These are phyloP conservation scores for Pyrenula aspistea DNA, from an alignment of 495 filamentous ascomycete species.

Conservation along the genomic window DNA sequence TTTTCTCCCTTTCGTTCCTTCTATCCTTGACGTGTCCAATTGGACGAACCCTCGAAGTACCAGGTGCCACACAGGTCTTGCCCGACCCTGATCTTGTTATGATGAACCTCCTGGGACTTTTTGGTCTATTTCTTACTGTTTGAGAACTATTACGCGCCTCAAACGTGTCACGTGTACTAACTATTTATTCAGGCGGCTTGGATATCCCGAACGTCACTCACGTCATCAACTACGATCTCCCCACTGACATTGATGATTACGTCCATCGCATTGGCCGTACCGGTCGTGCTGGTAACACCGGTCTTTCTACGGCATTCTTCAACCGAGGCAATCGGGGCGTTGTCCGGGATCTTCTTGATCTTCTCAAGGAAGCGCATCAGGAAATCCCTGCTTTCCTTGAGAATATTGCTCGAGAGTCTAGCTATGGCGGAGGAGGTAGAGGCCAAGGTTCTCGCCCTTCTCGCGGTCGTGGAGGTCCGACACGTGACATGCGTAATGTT, in stretches of 20 bases:
- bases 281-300: slow-evolving; percentile 97
- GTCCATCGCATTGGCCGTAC: slow-evolving; percentile 99
- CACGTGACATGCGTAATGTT: slow-evolving; percentile 67
- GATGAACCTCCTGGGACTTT: no score
- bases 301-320: slow-evolving; percentile 97
- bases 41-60: neutral
- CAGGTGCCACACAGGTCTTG: neutral
- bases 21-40: slow-evolving; percentile 1
- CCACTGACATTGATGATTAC: slow-evolving; percentile 98
- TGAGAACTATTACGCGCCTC: no score
- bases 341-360: slow-evolving; percentile 85
- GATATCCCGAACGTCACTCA: slow-evolving; percentile 98
- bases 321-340: slow-evolving; percentile 98
- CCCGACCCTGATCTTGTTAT: no score
- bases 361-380: slow-evolving; percentile 96
- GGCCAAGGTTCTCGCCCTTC: no score
- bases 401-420: slow-evolving; percentile 88
- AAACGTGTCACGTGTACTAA: no score
- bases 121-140: no score
- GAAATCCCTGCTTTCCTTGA: slow-evolving; percentile 90
- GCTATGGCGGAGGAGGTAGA: slow-evolving; percentile 63
- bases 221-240: slow-evolving; percentile 98
- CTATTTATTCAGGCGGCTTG: no score
- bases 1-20: slow-evolving; percentile 1
- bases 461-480: slow-evolving; percentile 62